Evolutionary conservation across 768 basidiomycete species (phyloP), one percentile per base, ranked within the genome.

Genomic region (Suillus bovinus): DNA sequence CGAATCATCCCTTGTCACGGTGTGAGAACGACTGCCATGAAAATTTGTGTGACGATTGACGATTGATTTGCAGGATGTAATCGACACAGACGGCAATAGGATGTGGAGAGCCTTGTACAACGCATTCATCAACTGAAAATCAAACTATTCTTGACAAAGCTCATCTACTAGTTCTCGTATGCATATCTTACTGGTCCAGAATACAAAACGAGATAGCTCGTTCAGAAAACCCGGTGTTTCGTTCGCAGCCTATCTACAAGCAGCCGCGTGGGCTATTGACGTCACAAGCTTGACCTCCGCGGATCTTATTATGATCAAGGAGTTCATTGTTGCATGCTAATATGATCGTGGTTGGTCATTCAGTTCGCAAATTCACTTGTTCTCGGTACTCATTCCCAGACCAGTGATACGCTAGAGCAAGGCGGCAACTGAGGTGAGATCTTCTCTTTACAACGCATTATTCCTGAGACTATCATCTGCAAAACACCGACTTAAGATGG

Each of bases 1-100:
- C 77, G 86, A 49, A 87, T 91, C 65, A 90, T 91, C 49, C 88
- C 88, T 61, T 91, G 90, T 65, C 89, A 91, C 71, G 83, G 82
- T 31, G 82, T 82, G 59, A 63, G 79, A 67, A 39, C 41, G 33
- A 31, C 27, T 47, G 34, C 49, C 24, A 53, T 10, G 38, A 39
- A 14, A 55, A 41, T 34, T 17, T 24, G 22, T 31, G 63, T 67
- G 16, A 62, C 62, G 31, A 55, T 44, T 44, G 41, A 58, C 16
- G 31, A 10, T 56, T 16, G 11, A 13, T 41, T 24, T 31, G 11
- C 50, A 81, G 78, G 86, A 88, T 63, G 85, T 89, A 31, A 86
- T 91, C 59, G 88, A 90, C 71, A 79, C 74, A 0, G 79, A 79
- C 8, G 89, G 80, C 4, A 85, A 86, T 68, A 76, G 78, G 31